Base-by-base conservation (phyloP, 2,329 filamentous ascomycete genomes). In the Beauveria sp. region DNA sequence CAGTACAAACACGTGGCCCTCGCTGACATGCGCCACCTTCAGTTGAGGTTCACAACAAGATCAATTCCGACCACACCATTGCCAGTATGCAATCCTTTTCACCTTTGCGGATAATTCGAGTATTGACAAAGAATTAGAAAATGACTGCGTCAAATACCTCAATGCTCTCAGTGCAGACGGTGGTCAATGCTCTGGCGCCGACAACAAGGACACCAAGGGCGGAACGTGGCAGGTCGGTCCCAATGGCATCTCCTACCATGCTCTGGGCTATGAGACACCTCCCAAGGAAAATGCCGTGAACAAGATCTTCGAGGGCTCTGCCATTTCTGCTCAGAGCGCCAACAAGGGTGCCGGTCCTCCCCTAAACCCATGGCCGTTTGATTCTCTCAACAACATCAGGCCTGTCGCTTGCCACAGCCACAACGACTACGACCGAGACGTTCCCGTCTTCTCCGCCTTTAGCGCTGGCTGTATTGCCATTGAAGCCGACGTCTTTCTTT, bases 401-500 rank as follows among this genome's bases (percentile, higher is more conserved):
- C 65, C 65, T 5, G 58, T 86, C 34, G 75, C 77, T 1, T 87
- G 85, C 64, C 86, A 89, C 70, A 87, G 83, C 1, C 87, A 90
- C 69, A 89, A 90, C 67, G 87, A 90, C 70, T 90, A 90, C 71
- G 88, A 84, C 84, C 81, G 85, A 54, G 76, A 77, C 20, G 76
- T 82, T 0, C 87, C 88, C 0, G 76, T 91, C 3, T 86, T 83
- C 67, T 83, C 84, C 12, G 88, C 88, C 24, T 71, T 88, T 1
- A 71, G 75, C 8, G 79, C 80, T 5, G 84, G 85, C 7, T 88
- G 84, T 66, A 82, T 83, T 6, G 82, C 85, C 10, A 78, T 89
- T 3, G 88, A 91, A 72, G 87, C 86, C 2, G 88, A 91, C 68
- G 82, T 91, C 24, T 91, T 86, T 85, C 75, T 84, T 1, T 80